These are phyloP conservation scores for Cyathus striatus DNA, from an alignment of 768 basidiomycete species.

Conservation along the genomic window DNA sequence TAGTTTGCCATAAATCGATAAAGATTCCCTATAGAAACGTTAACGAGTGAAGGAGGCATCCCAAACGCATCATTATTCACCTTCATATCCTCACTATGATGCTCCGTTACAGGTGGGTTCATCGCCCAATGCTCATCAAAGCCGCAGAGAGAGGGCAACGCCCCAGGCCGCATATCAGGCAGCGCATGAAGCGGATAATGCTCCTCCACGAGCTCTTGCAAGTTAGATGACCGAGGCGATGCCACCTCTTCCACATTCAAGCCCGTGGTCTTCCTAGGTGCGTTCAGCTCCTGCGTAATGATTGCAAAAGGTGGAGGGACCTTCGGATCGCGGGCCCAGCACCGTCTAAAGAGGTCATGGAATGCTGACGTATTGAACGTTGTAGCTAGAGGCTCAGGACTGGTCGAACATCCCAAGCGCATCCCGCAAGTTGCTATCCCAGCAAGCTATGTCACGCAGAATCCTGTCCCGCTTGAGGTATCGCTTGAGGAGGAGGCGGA, in stretches of 20 bases:
- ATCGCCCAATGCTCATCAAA: too few species aligned
- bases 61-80: too few species aligned
- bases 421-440: slow-evolving; percentile 49
- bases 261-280: slow-evolving; percentile 35
- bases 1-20: too few species aligned
- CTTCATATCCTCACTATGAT: too few species aligned
- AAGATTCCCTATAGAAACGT: too few species aligned
- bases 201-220: slow-evolving; percentile 10
- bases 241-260: slow-evolving; percentile 21
- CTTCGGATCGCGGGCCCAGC: slow-evolving; percentile 56
- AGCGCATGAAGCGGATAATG: slow-evolving; percentile 14
- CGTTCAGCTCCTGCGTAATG: slow-evolving; percentile 44
- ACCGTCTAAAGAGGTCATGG: slow-evolving; percentile 41
- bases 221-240: slow-evolving; percentile 8
- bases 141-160: too few species aligned
- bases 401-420: slow-evolving; percentile 51
- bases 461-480: too few species aligned
- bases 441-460: too few species aligned
- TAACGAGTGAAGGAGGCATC: too few species aligned
- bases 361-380: slow-evolving; percentile 29
- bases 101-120: too few species aligned
- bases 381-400: slow-evolving; percentile 48
- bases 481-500: too few species aligned
- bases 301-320: slow-evolving; percentile 48
- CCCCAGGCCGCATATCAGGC: slow-evolving; percentile 25